Base-by-base conservation (phyloP, 2,329 filamentous ascomycete genomes). In the Xenosphaeropsis pyriputrescens region DNA sequence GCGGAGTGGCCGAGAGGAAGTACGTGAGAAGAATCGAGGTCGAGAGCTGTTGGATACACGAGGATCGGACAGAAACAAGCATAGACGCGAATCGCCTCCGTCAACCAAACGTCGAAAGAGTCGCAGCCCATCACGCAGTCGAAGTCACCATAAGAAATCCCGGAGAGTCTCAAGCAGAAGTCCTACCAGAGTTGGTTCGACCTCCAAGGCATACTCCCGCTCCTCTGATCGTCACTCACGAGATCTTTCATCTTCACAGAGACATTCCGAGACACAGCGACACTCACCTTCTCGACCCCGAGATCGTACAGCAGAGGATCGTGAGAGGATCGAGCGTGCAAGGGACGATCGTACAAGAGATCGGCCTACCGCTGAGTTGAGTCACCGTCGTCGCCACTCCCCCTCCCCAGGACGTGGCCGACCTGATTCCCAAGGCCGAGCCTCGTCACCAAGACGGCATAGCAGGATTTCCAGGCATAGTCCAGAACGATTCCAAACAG, bases 31-130 rank as follows among this genome's bases (percentile, higher is more conserved):
- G 29, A 57, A 56, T 41, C 47, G 50, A 48, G 54, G 54, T 22
- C 41, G 53, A 41, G 54, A 57, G 42, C 39, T 57, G 39, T 41
- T 56, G 29, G 54, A 57, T 41, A 48, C 51, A 38, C 51, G 51
- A 51, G 50, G 51, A 41, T 50, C 53, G 17, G 52, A 52, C 34
- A 52, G 46, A 41, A 42, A 44, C 41, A 56, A 47, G 46, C 47
- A 50, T 33, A 48, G 37, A 26, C 44, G 49, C 32, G 49, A 50
- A 18, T 55, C 52, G 15, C 51, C 51, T 41, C 51, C 52, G 39
- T 49, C 49, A 39, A 44, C 37, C 29, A 56, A 55, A 46, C 51
- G 54, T 36, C 49, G 53, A 30, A 55, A 52, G 44, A 53, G 43
- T 43, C 48, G 53, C 37, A 56, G 53, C 33, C 49, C 50, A 31